These are phyloP conservation scores for Fusarium euwallaceae DNA, from an alignment of 2,329 filamentous ascomycete species.

Conservation along the genomic window DNA sequence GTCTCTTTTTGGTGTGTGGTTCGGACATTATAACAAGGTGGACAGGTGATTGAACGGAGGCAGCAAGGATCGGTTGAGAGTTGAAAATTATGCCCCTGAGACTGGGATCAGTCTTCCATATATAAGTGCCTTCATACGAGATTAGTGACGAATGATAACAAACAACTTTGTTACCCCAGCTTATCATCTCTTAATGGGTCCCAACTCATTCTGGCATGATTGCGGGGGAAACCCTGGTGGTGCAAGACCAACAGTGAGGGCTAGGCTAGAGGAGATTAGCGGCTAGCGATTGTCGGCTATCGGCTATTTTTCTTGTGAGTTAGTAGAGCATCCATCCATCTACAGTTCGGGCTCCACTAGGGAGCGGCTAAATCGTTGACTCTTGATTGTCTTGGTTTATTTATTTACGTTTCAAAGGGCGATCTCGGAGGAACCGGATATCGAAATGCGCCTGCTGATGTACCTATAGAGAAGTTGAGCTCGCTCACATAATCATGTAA, in stretches of 20 bases:
- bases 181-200: not conserved
- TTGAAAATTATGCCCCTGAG: not conserved
- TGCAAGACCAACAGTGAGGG: not conserved
- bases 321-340: not conserved
- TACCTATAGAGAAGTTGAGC: not conserved
- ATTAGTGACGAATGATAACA: not conserved
- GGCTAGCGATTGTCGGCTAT: not conserved
- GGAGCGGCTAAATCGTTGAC: not conserved
- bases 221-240: not conserved
- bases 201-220: not conserved
- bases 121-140: not conserved
- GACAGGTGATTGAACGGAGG: not conserved
- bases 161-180: not conserved
- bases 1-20: not conserved
- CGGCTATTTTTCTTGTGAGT: not conserved
- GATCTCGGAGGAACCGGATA: not conserved
- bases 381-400: not conserved
- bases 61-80: not conserved
- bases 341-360: not conserved
- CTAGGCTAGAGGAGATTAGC: not conserved
- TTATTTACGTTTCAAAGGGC: not conserved
- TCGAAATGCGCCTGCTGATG: not conserved
- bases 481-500: not conserved
- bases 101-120: not conserved
- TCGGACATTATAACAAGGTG: not conserved